phyloP scores from a whole-genome alignment of 768 basidiomycete species.

The Pholiota microspora region DNA sequence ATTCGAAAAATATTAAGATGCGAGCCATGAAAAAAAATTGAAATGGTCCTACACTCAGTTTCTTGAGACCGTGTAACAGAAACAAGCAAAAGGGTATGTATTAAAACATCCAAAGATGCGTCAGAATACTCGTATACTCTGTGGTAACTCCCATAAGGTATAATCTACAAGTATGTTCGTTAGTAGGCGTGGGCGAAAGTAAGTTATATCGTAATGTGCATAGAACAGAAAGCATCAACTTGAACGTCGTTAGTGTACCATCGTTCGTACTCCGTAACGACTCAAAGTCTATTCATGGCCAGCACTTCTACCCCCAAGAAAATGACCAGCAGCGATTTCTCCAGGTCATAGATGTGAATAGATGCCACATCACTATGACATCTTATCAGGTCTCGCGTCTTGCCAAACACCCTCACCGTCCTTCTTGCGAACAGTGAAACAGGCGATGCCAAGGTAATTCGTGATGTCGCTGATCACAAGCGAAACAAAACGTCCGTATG shows the following conservation, averaged over 20 bases:
- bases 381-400: slow-evolving; percentile 15
- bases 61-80: too few relatives aligned
- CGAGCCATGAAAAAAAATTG: too few relatives aligned
- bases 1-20: too few relatives aligned
- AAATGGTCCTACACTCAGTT: too few relatives aligned
- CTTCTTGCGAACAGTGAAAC: slow-evolving; percentile 89
- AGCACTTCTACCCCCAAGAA: background rate
- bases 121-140: too few relatives aligned
- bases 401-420: slow-evolving; percentile 66
- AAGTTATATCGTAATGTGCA: background rate
- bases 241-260: background rate
- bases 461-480: slow-evolving; percentile 89
- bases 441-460: slow-evolving; percentile 89
- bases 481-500: slow-evolving; percentile 75
- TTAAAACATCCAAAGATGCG: background rate
- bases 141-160: background rate
- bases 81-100: background rate
- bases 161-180: background rate
- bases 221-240: background rate
- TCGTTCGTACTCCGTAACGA: background rate
- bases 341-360: too few relatives aligned
- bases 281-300: background rate
- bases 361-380: background rate
- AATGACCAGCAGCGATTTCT: background rate
- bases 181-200: background rate